A percentile compares a stretch with the other conserved stretches of the same genome.
Evolutionary conservation across 345 rosid genomes (phyloP).

Genomic region (Lumnitzera racemosa): DNA sequence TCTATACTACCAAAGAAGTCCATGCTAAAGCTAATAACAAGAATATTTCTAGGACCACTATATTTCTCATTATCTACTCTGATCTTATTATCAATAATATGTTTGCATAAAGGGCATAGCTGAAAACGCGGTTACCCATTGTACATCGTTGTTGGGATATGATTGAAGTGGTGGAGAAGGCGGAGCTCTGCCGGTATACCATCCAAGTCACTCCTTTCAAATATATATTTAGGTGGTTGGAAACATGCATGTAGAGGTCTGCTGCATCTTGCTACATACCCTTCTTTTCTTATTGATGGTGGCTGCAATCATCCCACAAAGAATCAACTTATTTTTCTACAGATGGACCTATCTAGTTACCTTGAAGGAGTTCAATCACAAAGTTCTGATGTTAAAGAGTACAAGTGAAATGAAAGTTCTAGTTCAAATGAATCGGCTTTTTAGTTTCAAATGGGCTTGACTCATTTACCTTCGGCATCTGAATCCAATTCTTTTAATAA

Average conservation of each 20-base stretch:
- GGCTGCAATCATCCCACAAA: slow-evolving; percentile 20
- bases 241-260: slow-evolving; percentile 69
- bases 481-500: slow-evolving; percentile 27
- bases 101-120: slow-evolving; percentile 20
- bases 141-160: slow-evolving; percentile 39
- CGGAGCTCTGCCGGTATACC: slow-evolving; percentile 61
- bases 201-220: slow-evolving; percentile 60
- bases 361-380: slow-evolving; percentile 51
- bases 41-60: slow-evolving; percentile 17
- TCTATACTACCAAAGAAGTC: slow-evolving; percentile 15
- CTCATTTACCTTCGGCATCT: slow-evolving; percentile 21
- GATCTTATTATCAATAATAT: slow-evolving; percentile 19
- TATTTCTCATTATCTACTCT: slow-evolving; percentile 16
- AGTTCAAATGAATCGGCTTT: slow-evolving; percentile 31
- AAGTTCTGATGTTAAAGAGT: slow-evolving; percentile 36
- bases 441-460: slow-evolving; percentile 33
- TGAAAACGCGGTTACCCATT: slow-evolving; percentile 20
- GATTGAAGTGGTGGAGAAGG: slow-evolving; percentile 42
- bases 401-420: slow-evolving; percentile 58
- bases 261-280: slow-evolving; percentile 61
- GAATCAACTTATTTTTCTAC: slow-evolving; percentile 34
- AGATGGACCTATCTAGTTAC: slow-evolving; percentile 55
- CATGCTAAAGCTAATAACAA: slow-evolving; percentile 14
- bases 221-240: slow-evolving; percentile 85
- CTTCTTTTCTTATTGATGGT: slow-evolving; percentile 34